Percentiles rank a stretch among this genome's conserved stretches.
These are phyloP conservation scores for Cyclocybe cylindracea DNA, from an alignment of 768 basidiomycete species.

Conservation along the genomic window DNA sequence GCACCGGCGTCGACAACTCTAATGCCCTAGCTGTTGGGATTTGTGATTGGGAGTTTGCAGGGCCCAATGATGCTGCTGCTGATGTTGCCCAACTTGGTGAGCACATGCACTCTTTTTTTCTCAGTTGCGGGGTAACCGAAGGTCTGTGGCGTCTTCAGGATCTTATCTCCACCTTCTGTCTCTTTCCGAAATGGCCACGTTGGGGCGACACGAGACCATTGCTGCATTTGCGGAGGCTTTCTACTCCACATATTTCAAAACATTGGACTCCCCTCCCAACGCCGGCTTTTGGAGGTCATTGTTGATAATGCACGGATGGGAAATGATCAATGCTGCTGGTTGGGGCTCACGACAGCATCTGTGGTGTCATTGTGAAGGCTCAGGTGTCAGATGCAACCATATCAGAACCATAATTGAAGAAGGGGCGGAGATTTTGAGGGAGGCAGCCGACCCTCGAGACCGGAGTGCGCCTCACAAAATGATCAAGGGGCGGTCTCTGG, in stretches of 20 bases:
- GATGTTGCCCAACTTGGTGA: constrained; percentile 14
- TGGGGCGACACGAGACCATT: not conserved
- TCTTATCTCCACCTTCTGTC: constrained; percentile 9
- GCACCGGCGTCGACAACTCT: not conserved
- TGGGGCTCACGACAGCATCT: constrained; percentile 5
- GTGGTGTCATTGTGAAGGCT: constrained; percentile 8
- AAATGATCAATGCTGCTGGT: constrained; percentile 8
- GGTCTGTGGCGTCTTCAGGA: not conserved
- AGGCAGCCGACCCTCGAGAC: not conserved
- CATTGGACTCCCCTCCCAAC: not conserved
- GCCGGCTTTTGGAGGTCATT: constrained; percentile 1
- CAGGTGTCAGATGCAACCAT: constrained; percentile 8
- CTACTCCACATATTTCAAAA: constrained; percentile 3
- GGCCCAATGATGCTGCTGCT: constrained; percentile 14
- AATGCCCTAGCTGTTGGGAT: constrained; percentile 4
- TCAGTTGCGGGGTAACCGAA: not conserved
- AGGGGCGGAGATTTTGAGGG: constrained; percentile 6
- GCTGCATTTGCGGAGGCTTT: not conserved
- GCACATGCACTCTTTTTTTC: not conserved
- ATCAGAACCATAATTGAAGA: constrained; percentile 5
- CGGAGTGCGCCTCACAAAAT: not conserved
- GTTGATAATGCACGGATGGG: constrained; percentile 13
- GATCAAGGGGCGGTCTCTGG: not conserved
- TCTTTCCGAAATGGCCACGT: constrained; percentile 1
- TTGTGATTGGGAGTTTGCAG: constrained; percentile 14